Conservation (phyloP, 495 filamentous ascomycete species). For the Talaromyces proteolyticus region DNA sequence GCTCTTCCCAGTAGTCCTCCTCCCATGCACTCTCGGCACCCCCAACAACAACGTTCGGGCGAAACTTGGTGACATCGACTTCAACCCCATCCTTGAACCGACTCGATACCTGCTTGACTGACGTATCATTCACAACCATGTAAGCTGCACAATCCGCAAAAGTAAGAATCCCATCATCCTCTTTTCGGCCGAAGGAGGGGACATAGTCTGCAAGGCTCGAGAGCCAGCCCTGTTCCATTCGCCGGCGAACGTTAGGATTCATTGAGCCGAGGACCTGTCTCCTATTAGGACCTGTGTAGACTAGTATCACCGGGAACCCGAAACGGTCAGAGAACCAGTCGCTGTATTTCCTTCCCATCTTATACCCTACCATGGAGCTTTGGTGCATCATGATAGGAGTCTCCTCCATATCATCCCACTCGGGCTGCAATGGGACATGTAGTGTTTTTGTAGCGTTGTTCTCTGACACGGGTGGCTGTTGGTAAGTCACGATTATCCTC, state of each 20-base stretch:
- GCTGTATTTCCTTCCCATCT: slow-evolving; percentile 61
- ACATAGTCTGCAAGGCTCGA: slow-evolving; percentile 35
- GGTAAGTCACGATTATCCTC: slow-evolving; percentile 52
- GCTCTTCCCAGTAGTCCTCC: slow-evolving; percentile 82
- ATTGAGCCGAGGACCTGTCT: slow-evolving; percentile 55
- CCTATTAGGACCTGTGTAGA: slow-evolving; percentile 59
- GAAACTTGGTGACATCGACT: slow-evolving; percentile 77
- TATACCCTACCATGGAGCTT: slow-evolving; percentile 58
- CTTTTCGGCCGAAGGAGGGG: slow-evolving; percentile 9
- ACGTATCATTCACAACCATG: slow-evolving; percentile 65
- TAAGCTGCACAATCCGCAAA: slow-evolving; percentile 81
- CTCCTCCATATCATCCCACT: slow-evolving; percentile 37
- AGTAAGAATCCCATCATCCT: slow-evolving; percentile 45
- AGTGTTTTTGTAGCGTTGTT: slow-evolving; percentile 26
- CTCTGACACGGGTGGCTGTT: slow-evolving; percentile 22
- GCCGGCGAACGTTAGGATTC: not conserved
- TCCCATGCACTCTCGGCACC: slow-evolving; percentile 58
- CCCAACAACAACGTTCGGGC: slow-evolving; percentile 76
- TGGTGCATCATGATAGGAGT: slow-evolving; percentile 56
- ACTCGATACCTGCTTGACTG: slow-evolving; percentile 56
- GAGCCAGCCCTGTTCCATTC: slow-evolving; percentile 31
- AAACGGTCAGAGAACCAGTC: slow-evolving; percentile 70
- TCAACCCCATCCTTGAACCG: slow-evolving; percentile 45
- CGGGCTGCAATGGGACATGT: slow-evolving; percentile 55
- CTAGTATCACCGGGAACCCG: slow-evolving; percentile 59